Base-by-base conservation (phyloP, 1,284 basidiomycete genomes). In the Ustilago nuda region DNA sequence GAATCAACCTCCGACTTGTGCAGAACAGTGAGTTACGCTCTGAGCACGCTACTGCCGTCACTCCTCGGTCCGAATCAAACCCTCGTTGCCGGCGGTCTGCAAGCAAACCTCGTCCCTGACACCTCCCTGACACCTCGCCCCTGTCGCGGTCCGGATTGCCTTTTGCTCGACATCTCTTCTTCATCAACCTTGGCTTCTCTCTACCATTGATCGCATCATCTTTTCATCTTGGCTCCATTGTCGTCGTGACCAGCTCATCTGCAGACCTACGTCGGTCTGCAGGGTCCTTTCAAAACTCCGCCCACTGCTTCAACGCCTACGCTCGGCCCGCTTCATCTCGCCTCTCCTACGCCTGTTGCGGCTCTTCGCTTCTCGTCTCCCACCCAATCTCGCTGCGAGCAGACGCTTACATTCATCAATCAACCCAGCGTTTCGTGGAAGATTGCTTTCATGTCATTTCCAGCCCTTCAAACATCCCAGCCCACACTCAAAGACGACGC, bases 321-420 rank as follows among this genome's bases (percentile, higher is more conserved):
- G 51, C 50, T 54, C 41, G 51, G 41, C 48, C 50, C 50, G 5
- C 48, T 65, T 65, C 62, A 65, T 65, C 19, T 52, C 23, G 17
- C 9, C n/a, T 39, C 12, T 33, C 27, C 8, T 43, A 36, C 41
- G 51, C 39, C 39, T 39, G 43, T 65, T 58, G 62, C 55, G 46
- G 27, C 55, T 36, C n/a, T 9, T 46, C 55, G 48, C 17, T 39
- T 57, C 19, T 46, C 12, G 37, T 19, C 39, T 57, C 62, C 62
- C 62, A 64, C 56, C 33, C 55, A 45, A 30, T 45, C 30, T 37
- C 19, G 33, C 27, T 19, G 19, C 61, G 32, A 45, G 19, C 27
- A 19, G 6, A 9, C 53, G 12, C 30, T 27, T 54, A 56, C 52
- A 62, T 62, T 36, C 52, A 33, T 12, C 27, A 8, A 36, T 36